A percentile compares a stretch with the other conserved stretches of the same genome.
These are phyloP conservation scores for Litsea cubeba DNA, from an alignment of 164 flowering plant species.

Conservation along the genomic window DNA sequence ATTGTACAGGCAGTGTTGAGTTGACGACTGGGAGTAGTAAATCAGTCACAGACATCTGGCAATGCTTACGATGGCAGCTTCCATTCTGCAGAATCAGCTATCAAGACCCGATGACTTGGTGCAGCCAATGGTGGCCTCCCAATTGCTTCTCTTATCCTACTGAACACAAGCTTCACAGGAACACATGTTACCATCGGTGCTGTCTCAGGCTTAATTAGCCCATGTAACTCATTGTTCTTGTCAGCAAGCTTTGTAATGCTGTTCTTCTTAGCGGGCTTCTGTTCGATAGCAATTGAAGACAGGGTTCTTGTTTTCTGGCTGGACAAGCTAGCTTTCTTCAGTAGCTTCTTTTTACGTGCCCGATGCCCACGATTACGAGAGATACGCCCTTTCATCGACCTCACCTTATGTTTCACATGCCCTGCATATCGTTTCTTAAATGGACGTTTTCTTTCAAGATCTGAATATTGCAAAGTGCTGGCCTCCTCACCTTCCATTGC, in stretches of 20 bases:
- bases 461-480: constrained; percentile 26
- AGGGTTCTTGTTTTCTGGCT: constrained; percentile 76
- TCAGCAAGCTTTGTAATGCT: constrained; percentile 15
- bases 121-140: constrained; percentile 56
- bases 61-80: constrained; percentile 18
- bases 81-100: constrained; percentile 29
- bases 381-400: constrained; percentile 17
- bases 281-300: constrained; percentile 63
- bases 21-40: neutral
- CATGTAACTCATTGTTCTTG: constrained; percentile 24
- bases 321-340: constrained; percentile 48
- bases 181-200: constrained; percentile 72
- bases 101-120: constrained; percentile 24
- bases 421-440: constrained; percentile 26
- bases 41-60: too few relatives aligned
- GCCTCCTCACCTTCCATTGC: constrained; percentile 39
- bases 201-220: constrained; percentile 42
- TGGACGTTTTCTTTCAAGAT: constrained; percentile 28
- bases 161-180: constrained; percentile 83
- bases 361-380: neutral
- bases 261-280: constrained; percentile 22
- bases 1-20: neutral
- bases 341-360: constrained; percentile 39
- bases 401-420: constrained; percentile 23
- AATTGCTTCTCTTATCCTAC: constrained; percentile 84